Percentiles rank a stretch among this genome's conserved stretches.
Conservation (phyloP, 1,284 basidiomycete genomes). For the Heterobasidion annosum region DNA sequence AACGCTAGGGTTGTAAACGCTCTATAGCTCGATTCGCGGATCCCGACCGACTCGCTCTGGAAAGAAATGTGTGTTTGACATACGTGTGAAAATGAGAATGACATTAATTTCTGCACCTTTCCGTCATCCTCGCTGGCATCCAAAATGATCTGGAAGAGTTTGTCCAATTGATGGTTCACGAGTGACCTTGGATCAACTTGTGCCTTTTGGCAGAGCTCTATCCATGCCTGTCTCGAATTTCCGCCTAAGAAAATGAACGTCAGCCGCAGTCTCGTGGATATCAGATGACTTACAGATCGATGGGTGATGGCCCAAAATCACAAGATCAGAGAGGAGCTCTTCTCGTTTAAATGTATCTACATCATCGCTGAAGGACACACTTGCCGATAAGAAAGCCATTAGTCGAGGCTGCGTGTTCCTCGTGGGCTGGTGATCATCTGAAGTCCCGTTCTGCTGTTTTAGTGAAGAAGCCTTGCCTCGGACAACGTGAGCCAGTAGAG, state of each 20-base stretch:
- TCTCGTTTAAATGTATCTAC: slow-evolving; percentile 29
- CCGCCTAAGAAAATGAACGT: slow-evolving; percentile 26
- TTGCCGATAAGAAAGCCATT: slow-evolving; percentile 40
- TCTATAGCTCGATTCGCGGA: slow-evolving; percentile 62
- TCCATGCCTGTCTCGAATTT: slow-evolving; percentile 66
- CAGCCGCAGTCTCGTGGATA: background rate
- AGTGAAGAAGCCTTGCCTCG: slow-evolving; percentile 11
- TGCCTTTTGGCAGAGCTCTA: slow-evolving; percentile 71
- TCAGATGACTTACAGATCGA: slow-evolving; percentile 38
- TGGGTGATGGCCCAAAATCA: slow-evolving; percentile 73
- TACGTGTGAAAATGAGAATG: background rate
- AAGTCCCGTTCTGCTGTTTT: slow-evolving; percentile 10
- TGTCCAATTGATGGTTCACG: slow-evolving; percentile 39
- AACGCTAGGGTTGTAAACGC: slow-evolving; percentile 75
- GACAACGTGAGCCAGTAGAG: slow-evolving; percentile 38
- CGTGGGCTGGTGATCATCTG: slow-evolving; percentile 22
- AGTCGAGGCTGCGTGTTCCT: slow-evolving; percentile 41
- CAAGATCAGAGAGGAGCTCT: slow-evolving; percentile 39
- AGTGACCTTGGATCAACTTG: slow-evolving; percentile 60
- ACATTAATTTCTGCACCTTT: slow-evolving; percentile 22
- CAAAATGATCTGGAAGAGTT: slow-evolving; percentile 41
- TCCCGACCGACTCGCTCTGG: slow-evolving; percentile 21
- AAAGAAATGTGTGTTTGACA: background rate
- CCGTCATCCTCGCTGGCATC: slow-evolving; percentile 30
- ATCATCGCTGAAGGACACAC: slow-evolving; percentile 32